Evolutionary conservation across 192 early-diverging fungal species (phyloP), one percentile per base, ranked within the genome.

Genomic region (Geranomyces michiganensis): DNA sequence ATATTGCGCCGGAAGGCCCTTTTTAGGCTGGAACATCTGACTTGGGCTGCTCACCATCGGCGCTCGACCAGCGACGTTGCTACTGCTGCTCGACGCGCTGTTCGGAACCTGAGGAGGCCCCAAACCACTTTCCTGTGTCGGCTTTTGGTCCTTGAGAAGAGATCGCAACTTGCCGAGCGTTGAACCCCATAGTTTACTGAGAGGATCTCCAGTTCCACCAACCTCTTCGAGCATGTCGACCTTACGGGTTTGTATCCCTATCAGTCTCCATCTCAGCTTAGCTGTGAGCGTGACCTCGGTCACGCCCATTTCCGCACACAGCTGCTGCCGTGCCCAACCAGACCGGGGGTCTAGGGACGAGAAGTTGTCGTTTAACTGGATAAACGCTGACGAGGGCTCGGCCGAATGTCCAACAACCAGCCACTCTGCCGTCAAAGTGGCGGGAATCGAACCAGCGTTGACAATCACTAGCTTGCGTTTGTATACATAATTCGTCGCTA

Each of bases 391-490:
- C 14, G 81, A 32, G 14, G 60, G 41, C 33, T 87, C 82, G 24
- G 44, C 65, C 7, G 78, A 58, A 62, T 85, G 84, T 7, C 86
- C 85, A 24, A 86, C 86, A 32, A 89, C 76, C 19, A 87, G 70
- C 87, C 87, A 89, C 59, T 81, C 84, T 22, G 83, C 56, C 29
- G 66, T 75, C 31, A 88, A n/a, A 27, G 48, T 68, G 3, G 82
- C 56, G 14, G 87, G 84, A 65, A 89, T 89, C 8, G 87, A 88
- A 12, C 87, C 87, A 29, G 62, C 71, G 63, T 89, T 89, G 15
- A 69, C 41, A 22, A 89, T 70, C 2, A 70, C 65, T 17, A 89
- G 32, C 67, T 84, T 89, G 44, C 86, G 76, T 9, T 51, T 53
- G 61, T 83, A 86, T 26, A 82, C 80, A 69, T 70, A 83, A 56